Evolutionary conservation across 306 rosid species (phyloP).

Genomic region (Benincasa hispida): DNA sequence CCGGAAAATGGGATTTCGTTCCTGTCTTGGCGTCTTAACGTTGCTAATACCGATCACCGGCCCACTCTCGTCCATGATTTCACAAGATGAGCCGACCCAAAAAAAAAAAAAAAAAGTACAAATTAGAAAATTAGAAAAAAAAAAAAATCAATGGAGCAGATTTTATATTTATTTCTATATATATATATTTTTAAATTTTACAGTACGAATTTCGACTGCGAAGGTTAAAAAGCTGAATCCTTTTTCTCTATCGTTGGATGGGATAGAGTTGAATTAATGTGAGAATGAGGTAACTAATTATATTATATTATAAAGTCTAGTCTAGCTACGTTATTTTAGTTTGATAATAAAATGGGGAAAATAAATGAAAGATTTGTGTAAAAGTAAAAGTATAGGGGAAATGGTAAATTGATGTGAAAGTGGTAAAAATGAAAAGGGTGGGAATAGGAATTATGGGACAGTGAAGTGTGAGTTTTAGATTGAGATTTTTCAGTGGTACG

Average conservation of each 20-base stretch:
- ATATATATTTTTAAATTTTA: neutral
- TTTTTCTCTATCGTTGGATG: neutral
- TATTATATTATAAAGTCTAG: neutral
- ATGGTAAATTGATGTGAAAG: neutral
- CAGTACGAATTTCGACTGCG: neutral
- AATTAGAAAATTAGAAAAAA: neutral
- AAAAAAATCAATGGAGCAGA: neutral
- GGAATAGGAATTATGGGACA: neutral
- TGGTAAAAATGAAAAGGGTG: neutral
- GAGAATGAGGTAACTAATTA: neutral
- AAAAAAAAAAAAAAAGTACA: neutral
- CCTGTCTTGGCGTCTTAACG: slow-evolving; percentile 88
- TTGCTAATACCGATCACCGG: slow-evolving; percentile 40
- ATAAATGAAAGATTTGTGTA: too few relatives aligned
- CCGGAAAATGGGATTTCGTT: slow-evolving; percentile 45
- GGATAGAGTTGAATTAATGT: neutral
- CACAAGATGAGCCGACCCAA: slow-evolving; percentile 39
- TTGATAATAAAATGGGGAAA: too few relatives aligned
- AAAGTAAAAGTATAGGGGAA: too few relatives aligned
- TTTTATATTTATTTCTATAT: neutral
- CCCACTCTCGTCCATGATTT: slow-evolving; percentile 83
- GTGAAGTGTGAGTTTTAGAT: neutral
- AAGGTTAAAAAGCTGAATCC: neutral
- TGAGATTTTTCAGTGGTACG: neutral
- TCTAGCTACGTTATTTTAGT: neutral